These are phyloP conservation scores for Ajuga reptans DNA, from an alignment of 305 asterid species.

Conservation along the genomic window DNA sequence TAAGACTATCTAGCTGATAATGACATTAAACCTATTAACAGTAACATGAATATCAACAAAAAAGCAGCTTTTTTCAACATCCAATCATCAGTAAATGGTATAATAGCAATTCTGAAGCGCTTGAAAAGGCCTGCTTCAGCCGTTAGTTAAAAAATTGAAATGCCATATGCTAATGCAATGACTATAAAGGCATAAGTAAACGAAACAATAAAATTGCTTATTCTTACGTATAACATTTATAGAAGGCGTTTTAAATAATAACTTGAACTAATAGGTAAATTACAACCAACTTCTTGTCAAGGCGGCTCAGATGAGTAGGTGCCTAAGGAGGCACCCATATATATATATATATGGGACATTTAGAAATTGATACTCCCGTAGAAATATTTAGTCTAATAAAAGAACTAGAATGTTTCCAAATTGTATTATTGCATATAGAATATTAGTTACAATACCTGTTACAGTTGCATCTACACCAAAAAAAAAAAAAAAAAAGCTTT, in stretches of 20 bases:
- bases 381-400: no score
- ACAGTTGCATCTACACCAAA: no score
- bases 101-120: neutral
- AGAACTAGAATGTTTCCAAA: no score
- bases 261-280: neutral
- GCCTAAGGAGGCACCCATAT: no score
- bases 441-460: no score
- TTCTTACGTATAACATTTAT: no score
- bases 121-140: constrained; percentile 1
- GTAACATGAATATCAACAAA: neutral
- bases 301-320: no score
- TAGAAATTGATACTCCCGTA: no score
- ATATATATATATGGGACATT: no score
- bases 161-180: neutral
- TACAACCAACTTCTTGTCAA: neutral
- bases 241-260: no score
- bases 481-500: no score
- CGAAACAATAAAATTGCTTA: neutral
- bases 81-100: neutral
- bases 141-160: neutral
- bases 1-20: neutral
- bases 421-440: no score
- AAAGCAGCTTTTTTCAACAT: neutral
- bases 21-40: neutral
- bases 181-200: neutral